phyloP scores from a whole-genome alignment of 1,284 basidiomycete species.

The Leucoagaricus sp. region DNA sequence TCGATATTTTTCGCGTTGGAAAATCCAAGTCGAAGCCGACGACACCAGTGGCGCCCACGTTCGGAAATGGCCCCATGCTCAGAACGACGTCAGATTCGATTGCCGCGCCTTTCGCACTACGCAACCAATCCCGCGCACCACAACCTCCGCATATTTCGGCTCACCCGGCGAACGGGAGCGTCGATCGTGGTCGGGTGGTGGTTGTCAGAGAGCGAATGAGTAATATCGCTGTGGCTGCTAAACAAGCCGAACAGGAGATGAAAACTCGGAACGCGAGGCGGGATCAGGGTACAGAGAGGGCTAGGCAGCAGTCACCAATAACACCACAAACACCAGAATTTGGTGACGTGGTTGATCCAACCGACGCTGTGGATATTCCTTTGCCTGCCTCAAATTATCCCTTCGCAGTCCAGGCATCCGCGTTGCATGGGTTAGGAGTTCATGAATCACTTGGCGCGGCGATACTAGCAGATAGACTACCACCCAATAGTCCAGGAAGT shows the following conservation, averaged over 20 bases:
- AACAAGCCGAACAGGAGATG: slow-evolving; percentile 71
- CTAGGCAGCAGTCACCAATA: slow-evolving; percentile 22
- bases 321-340: slow-evolving; percentile 19
- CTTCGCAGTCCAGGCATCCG: slow-evolving; percentile 74
- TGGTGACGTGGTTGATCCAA: slow-evolving; percentile 73
- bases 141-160: slow-evolving; percentile 39
- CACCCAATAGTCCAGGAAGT: slow-evolving; percentile 63
- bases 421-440: slow-evolving; percentile 65
- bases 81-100: slow-evolving; percentile 66
- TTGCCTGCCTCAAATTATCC: slow-evolving; percentile 63
- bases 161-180: slow-evolving; percentile 24
- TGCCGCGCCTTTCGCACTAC: slow-evolving; percentile 41
- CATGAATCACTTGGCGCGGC: slow-evolving; percentile 73
- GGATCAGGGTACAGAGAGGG: slow-evolving; percentile 35
- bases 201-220: slow-evolving; percentile 79
- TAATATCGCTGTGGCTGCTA: slow-evolving; percentile 65
- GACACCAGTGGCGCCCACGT: slow-evolving; percentile 45
- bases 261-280: slow-evolving; percentile 48
- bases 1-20: slow-evolving; percentile 69
- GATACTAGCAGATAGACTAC: slow-evolving; percentile 66
- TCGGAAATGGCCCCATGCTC: slow-evolving; percentile 49
- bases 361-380: slow-evolving; percentile 76
- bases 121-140: slow-evolving; percentile 34
- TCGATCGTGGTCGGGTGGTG: slow-evolving; percentile 56
- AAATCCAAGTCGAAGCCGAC: slow-evolving; percentile 64